A percentile compares a stretch with the other conserved stretches of the same genome.
Conservation (phyloP, 2,329 filamentous ascomycete genomes). For the Aspergillus costaricaensis region DNA sequence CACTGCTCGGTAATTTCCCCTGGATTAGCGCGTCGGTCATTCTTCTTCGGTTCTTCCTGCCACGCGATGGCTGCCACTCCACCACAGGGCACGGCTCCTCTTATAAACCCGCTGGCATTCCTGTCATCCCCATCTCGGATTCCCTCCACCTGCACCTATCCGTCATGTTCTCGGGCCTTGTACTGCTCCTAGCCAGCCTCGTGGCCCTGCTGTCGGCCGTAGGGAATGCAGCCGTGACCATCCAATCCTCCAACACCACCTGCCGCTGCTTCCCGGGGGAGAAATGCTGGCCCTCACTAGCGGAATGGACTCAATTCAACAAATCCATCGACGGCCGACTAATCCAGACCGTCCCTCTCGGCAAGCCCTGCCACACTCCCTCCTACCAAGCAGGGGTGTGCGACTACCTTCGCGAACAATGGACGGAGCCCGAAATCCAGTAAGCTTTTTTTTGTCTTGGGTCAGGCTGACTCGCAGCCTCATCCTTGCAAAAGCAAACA, state of each 20-base stretch:
- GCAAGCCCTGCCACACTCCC: conserved; percentile 54
- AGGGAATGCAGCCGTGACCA: background rate
- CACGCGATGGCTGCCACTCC: background rate
- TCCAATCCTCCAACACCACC: background rate
- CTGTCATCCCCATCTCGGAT: background rate
- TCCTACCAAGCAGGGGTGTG: conserved; percentile 52
- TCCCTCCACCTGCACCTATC: background rate
- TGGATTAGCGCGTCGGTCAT: background rate
- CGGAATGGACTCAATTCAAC: conserved; percentile 56
- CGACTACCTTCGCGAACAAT: conserved; percentile 42
- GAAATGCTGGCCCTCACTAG: conserved; percentile 53
- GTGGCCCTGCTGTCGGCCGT: background rate
- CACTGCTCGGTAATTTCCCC: background rate
- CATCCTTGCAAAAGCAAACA: background rate
- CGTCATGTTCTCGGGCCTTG: background rate
- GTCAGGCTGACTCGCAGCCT: conserved; percentile 5
- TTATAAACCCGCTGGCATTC: background rate
- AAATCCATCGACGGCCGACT: conserved; percentile 53
- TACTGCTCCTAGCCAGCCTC: conserved; percentile 4
- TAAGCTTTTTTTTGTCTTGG: conserved; percentile 22
- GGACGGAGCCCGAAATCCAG: conserved; percentile 51
- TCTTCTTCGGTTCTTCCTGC: background rate
- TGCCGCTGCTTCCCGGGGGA: conserved; percentile 58
- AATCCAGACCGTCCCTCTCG: conserved; percentile 57
- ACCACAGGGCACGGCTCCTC: background rate